Evolutionary conservation across 345 rosid genomes (phyloP).

Genomic region (Populus davidiana): DNA sequence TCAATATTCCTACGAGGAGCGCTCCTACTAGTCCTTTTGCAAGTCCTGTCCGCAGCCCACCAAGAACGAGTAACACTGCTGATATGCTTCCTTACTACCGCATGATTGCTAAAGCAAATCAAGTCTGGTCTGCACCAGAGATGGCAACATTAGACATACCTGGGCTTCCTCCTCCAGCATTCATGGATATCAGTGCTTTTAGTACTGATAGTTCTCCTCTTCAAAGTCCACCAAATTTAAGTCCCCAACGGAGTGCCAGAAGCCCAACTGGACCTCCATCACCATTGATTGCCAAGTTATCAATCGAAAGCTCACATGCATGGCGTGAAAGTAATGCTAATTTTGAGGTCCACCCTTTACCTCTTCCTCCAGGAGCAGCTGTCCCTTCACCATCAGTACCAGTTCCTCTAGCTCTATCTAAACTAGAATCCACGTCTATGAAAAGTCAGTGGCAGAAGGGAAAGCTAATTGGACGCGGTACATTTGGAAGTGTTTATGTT

Average conservation of each 20-base stretch:
- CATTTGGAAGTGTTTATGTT: constrained; percentile 93
- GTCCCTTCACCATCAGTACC: constrained; percentile 39
- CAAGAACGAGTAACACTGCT: constrained; percentile 24
- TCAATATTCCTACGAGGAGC: constrained; percentile 52
- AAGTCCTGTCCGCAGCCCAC: constrained; percentile 65
- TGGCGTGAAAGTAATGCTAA: constrained; percentile 40
- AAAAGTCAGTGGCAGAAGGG: constrained; percentile 85
- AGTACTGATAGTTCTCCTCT: constrained; percentile 68
- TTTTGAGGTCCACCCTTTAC: constrained; percentile 67
- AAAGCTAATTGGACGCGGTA: constrained; percentile 96
- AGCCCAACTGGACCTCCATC: constrained; percentile 54
- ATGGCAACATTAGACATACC: constrained; percentile 49
- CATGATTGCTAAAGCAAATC: constrained; percentile 44
- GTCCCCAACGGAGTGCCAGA: constrained; percentile 43
- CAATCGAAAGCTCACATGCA: constrained; percentile 36
- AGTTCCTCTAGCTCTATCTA: constrained; percentile 37
- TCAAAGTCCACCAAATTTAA: constrained; percentile 59
- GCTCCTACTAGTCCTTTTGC: constrained; percentile 61
- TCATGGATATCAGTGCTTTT: constrained; percentile 39
- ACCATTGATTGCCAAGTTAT: constrained; percentile 45
- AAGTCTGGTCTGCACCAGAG: constrained; percentile 87
- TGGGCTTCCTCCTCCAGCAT: constrained; percentile 59
- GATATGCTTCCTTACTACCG: constrained; percentile 41
- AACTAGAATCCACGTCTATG: constrained; percentile 45
- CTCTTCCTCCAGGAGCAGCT: constrained; percentile 86